Conservation (phyloP, 208 protist genomes). For the Phytomonas sp. region DNA sequence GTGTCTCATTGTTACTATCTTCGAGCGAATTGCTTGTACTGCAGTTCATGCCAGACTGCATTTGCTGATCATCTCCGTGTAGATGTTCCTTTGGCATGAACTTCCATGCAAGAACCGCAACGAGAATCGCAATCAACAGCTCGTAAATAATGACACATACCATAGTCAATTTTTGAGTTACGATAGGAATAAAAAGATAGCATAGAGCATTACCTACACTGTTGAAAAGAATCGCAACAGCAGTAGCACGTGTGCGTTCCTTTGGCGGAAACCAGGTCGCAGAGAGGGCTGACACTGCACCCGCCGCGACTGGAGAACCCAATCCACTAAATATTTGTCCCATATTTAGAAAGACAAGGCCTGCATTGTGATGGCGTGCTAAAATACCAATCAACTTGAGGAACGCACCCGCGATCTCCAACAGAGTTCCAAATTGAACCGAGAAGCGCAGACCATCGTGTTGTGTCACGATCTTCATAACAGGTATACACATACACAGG, state of each 20-base stretch:
- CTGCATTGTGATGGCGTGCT: conserved; percentile 26
- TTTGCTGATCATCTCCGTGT: conserved; percentile 8
- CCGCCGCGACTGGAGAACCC: conserved; percentile 77
- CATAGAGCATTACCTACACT: conserved; percentile 72
- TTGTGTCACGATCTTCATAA: conserved; percentile 70
- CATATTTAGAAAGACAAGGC: conserved; percentile 62
- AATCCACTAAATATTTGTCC: conserved; percentile 81
- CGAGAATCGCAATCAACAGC: conserved; percentile 42
- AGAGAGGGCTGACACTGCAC: conserved; percentile 69
- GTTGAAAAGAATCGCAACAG: conserved; percentile 74
- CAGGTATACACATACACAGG: conserved; percentile 50
- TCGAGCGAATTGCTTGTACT: not conserved
- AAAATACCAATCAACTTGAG: conserved; percentile 58
- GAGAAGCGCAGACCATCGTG: conserved; percentile 66
- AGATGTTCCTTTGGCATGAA: conserved; percentile 48
- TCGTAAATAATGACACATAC: conserved; percentile 64
- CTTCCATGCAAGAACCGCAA: conserved; percentile 37
- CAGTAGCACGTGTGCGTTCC: conserved; percentile 76
- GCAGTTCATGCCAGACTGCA: conserved; percentile 6
- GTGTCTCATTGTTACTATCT: not conserved
- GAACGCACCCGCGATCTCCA: conserved; percentile 52
- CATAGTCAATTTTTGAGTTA: conserved; percentile 46
- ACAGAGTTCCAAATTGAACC: conserved; percentile 52
- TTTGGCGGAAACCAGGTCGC: conserved; percentile 75
- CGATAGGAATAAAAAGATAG: conserved; percentile 63